phyloP scores from a whole-genome alignment of 768 basidiomycete genomes.

The Pisolithus sp. region DNA sequence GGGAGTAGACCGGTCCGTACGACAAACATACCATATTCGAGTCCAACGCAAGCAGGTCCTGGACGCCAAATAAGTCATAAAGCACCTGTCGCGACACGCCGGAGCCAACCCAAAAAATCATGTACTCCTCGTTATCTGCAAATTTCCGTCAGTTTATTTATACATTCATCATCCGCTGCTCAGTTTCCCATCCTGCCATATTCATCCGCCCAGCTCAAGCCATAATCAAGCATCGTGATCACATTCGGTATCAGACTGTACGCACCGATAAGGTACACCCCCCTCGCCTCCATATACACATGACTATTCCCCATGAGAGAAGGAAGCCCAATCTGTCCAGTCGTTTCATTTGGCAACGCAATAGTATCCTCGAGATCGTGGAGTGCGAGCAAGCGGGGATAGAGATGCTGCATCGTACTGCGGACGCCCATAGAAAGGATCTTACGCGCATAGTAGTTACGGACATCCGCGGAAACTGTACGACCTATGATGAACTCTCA shows the following conservation, averaged over 20 bases:
- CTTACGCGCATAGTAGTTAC: slow-evolving; percentile 77
- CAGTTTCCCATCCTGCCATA: too few species aligned
- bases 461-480: slow-evolving; percentile 88
- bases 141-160: slow-evolving; percentile 5
- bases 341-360: slow-evolving; percentile 58
- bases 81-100: slow-evolving; percentile 78
- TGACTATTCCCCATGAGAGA: slow-evolving; percentile 77
- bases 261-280: slow-evolving; percentile 89
- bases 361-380: slow-evolving; percentile 73
- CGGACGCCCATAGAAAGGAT: slow-evolving; percentile 67
- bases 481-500: slow-evolving; percentile 44
- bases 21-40: slow-evolving; percentile 52
- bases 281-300: slow-evolving; percentile 81
- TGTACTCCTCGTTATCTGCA: slow-evolving; percentile 80
- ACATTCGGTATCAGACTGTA: background rate
- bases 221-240: background rate
- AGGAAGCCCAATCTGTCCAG: slow-evolving; percentile 60
- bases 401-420: slow-evolving; percentile 69
- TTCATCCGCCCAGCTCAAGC: background rate
- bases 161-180: slow-evolving; percentile 2
- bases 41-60: slow-evolving; percentile 68
- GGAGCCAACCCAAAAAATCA: slow-evolving; percentile 87
- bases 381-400: slow-evolving; percentile 82
- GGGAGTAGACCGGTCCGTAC: background rate
- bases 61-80: slow-evolving; percentile 76